Conservation (phyloP, 73 alveolate species). For the Paramecium pentaurelia region DNA sequence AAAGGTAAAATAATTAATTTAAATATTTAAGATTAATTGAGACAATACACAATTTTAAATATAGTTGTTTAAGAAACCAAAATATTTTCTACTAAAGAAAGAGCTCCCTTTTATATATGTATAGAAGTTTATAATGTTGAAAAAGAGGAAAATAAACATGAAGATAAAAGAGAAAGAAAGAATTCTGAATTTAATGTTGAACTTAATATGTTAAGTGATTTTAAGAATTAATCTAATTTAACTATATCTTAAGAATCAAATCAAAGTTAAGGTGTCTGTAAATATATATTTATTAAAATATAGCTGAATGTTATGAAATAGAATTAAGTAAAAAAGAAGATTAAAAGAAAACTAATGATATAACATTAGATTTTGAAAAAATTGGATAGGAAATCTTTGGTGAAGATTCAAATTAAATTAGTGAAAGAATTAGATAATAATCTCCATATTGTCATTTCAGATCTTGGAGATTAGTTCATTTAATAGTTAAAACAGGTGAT, state of each 20-base stretch:
- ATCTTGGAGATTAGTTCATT: slow-evolving; percentile 58
- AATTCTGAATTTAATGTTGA: not conserved
- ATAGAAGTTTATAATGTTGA: slow-evolving; percentile 65
- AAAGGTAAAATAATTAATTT: slow-evolving; percentile 15
- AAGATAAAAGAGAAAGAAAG: slow-evolving; percentile 17
- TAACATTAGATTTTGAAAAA: not conserved
- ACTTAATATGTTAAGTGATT: not conserved
- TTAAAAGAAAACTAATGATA: not conserved
- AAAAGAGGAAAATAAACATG: not conserved
- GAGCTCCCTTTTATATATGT: slow-evolving; percentile 77
- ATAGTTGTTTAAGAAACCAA: slow-evolving; percentile 64
- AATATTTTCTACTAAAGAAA: slow-evolving; percentile 69
- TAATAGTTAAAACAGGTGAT: slow-evolving; percentile 68
- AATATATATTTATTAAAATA: not conserved
- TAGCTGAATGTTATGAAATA: slow-evolving; percentile 7
- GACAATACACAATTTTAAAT: slow-evolving; percentile 64
- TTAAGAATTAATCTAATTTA: not conserved
- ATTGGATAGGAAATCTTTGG: slow-evolving; percentile 41
- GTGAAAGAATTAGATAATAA: slow-evolving; percentile 55
- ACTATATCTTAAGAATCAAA: not conserved
- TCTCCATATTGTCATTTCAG: slow-evolving; percentile 58
- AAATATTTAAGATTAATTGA: not conserved
- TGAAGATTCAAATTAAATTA: slow-evolving; percentile 41
- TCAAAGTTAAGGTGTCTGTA: slow-evolving; percentile 8
- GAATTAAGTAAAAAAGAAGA: not conserved